Percentiles rank a stretch among this genome's conserved stretches.
phyloP scores from a whole-genome alignment of 78 protist genomes.

The Tieghemostelium lacteum region DNA sequence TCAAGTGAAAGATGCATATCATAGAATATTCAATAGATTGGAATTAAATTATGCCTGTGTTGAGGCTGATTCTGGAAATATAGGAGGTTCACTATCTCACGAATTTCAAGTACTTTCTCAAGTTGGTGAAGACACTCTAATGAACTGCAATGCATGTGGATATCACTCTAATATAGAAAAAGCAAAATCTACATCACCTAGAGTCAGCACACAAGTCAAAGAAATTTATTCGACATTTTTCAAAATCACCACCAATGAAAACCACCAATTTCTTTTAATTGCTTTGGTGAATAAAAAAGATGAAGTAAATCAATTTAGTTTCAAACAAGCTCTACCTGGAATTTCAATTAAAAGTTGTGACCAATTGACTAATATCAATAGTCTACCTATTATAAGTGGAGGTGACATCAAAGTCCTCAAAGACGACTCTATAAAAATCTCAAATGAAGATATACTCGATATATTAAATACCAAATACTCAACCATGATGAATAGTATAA shows the following conservation, averaged over 20 bases:
- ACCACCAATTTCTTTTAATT: neutral
- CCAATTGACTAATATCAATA: neutral
- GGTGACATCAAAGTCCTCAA: neutral
- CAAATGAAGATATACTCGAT: neutral
- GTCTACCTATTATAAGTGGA: too few species aligned
- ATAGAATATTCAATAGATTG: constrained; percentile 62
- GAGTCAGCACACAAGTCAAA: neutral
- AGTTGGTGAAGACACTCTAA: constrained; percentile 85
- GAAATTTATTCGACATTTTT: neutral
- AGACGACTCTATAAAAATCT: neutral
- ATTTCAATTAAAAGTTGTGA: constrained; percentile 10
- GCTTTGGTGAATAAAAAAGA: neutral
- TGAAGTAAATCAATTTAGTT: constrained; percentile 4
- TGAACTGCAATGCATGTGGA: constrained; percentile 70
- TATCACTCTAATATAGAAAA: constrained; percentile 86
- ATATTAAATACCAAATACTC: neutral
- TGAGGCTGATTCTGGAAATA: constrained; percentile 90
- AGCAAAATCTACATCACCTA: constrained; percentile 17
- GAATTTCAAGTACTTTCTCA: constrained; percentile 87
- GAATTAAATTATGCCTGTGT: constrained; percentile 67
- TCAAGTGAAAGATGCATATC: constrained; percentile 70
- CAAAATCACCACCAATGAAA: neutral
- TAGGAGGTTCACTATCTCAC: constrained; percentile 87
- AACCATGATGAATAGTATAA: neutral
- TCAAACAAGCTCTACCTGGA: constrained; percentile 11